phyloP scores from a whole-genome alignment of 805 yeast genomes.

The Cyberlindnera suaveolens region DNA sequence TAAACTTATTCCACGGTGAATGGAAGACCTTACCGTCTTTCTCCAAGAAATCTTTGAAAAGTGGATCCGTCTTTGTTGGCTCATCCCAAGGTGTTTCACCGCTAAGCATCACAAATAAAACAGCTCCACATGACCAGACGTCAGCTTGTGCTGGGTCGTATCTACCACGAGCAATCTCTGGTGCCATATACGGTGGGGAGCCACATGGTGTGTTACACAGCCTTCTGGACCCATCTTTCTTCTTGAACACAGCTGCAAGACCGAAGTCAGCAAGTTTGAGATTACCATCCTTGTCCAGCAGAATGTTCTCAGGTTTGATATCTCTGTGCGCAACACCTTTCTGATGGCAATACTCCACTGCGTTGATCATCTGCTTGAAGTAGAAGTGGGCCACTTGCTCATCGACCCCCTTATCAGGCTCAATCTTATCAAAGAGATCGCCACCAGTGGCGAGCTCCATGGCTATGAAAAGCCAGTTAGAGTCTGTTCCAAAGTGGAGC shows the following conservation, averaged over 20 bases:
- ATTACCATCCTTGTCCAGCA: conserved; percentile 58
- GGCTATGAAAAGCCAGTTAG: conserved; percentile 56
- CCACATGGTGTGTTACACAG: conserved; percentile 54
- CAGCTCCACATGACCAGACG: conserved; percentile 66
- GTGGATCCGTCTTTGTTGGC: conserved; percentile 47
- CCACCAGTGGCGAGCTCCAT: conserved; percentile 72
- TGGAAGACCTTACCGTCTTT: conserved; percentile 40
- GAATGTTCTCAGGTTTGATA: conserved; percentile 63
- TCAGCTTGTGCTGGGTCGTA: conserved; percentile 57
- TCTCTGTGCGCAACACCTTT: conserved; percentile 65
- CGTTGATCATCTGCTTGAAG: conserved; percentile 58
- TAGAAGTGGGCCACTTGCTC: conserved; percentile 62
- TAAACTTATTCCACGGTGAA: conserved; percentile 52
- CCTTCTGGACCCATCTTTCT: conserved; percentile 40
- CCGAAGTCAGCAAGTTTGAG: conserved; percentile 77
- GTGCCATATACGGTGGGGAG: conserved; percentile 76
- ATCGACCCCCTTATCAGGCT: conserved; percentile 67
- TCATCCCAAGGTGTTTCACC: conserved; percentile 74
- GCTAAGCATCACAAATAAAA: conserved; percentile 52
- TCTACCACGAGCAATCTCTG: conserved; percentile 48
- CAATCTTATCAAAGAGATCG: conserved; percentile 72
- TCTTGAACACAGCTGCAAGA: conserved; percentile 54
- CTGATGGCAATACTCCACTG: conserved; percentile 52
- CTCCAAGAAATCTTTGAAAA: conserved; percentile 34
- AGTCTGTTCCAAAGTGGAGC: conserved; percentile 46